Percentiles rank a stretch among this genome's conserved stretches.
Evolutionary conservation across 2,329 filamentous ascomycete genomes (phyloP).

Genomic region (Alternaria longipes): DNA sequence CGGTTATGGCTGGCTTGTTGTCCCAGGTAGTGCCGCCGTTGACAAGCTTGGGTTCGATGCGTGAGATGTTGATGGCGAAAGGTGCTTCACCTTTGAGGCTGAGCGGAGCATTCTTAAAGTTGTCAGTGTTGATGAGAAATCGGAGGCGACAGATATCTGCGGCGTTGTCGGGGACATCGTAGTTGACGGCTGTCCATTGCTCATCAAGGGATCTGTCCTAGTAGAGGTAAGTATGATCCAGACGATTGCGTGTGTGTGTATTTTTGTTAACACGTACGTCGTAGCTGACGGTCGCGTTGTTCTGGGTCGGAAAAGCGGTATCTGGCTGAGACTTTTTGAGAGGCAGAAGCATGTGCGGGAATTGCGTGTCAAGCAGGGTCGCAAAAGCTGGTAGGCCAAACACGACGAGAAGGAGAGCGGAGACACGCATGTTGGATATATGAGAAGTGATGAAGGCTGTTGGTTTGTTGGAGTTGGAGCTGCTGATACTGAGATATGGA

Average conservation of each 20-base stretch:
- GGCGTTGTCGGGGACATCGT: constrained; percentile 40
- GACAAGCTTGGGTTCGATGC: constrained; percentile 33
- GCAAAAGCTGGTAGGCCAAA: constrained; percentile 24
- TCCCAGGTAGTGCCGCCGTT: constrained; percentile 43
- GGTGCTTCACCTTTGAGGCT: constrained; percentile 29
- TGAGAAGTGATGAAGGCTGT: not conserved
- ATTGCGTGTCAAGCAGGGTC: constrained; percentile 30
- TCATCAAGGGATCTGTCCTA: constrained; percentile 22
- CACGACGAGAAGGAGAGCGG: constrained; percentile 30
- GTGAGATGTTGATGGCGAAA: constrained; percentile 38
- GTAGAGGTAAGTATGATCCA: not conserved
- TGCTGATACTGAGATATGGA: not conserved
- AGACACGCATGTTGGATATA: constrained; percentile 35
- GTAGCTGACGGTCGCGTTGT: constrained; percentile 31
- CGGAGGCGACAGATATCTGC: constrained; percentile 36
- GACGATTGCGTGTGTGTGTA: not conserved
- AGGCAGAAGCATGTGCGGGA: constrained; percentile 49
- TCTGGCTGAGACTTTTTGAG: constrained; percentile 33
- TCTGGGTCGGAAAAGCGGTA: constrained; percentile 34
- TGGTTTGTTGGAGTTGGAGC: not conserved
- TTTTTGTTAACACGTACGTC: constrained; percentile 16
- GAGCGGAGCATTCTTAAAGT: constrained; percentile 30
- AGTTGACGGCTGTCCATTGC: constrained; percentile 40
- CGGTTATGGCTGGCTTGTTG: constrained; percentile 26
- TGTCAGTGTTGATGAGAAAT: constrained; percentile 36